A percentile compares a stretch with the other conserved stretches of the same genome.
These are phyloP conservation scores for Collybia sordida DNA, from an alignment of 768 basidiomycete genomes.

Conservation along the genomic window DNA sequence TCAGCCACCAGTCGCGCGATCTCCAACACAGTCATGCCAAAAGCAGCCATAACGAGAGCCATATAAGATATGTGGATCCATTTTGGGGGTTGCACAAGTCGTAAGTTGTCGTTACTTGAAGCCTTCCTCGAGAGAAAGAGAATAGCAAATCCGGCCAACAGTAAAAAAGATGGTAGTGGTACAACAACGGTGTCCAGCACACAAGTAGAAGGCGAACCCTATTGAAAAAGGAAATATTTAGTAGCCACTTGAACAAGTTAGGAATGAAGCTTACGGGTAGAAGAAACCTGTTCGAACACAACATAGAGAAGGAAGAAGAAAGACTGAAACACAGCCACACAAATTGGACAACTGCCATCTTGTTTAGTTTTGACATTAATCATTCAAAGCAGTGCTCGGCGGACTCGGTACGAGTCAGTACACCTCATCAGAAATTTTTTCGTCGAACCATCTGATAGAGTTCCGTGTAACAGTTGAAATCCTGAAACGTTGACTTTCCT, in stretches of 20 bases:
- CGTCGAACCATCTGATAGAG: no score
- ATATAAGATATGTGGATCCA: conserved; percentile 25
- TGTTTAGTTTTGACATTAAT: no score
- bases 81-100: conserved; percentile 6
- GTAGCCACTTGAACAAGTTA: conserved; percentile 18
- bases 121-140: conserved; percentile 4
- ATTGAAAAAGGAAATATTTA: not conserved
- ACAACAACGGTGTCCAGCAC: conserved; percentile 25
- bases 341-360: no score
- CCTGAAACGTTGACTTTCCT: no score
- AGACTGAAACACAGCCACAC: not conserved
- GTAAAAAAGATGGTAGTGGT: conserved; percentile 25
- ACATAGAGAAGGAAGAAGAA: not conserved
- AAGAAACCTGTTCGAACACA: conserved; percentile 1
- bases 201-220: conserved; percentile 32
- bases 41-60: conserved; percentile 19
- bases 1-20: conserved; percentile 23
- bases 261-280: conserved; percentile 15
- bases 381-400: no score
- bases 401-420: no score
- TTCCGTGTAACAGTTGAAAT: no score
- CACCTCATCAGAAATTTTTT: no score
- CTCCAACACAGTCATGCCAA: conserved; percentile 29
- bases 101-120: not conserved
- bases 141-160: conserved; percentile 12